Percentiles rank a stretch among this genome's conserved stretches.
Evolutionary conservation across 2,329 filamentous ascomycete genomes (phyloP).

Genomic region (Fusarium proliferatum): DNA sequence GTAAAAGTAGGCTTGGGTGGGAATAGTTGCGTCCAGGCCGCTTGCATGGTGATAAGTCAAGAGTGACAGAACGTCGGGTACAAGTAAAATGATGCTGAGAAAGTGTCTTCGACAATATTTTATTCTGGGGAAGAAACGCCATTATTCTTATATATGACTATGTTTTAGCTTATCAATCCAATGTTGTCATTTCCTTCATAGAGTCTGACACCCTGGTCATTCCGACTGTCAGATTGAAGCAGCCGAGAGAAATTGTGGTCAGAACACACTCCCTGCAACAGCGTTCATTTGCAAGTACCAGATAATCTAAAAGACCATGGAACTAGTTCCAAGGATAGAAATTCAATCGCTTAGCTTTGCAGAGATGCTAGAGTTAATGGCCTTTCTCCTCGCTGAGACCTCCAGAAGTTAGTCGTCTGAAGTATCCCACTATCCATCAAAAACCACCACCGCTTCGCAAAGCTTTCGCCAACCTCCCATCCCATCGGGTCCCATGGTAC

Average conservation of each 20-base stretch:
- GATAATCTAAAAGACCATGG: accelerated
- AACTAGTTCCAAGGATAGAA: accelerated
- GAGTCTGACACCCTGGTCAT: neutral
- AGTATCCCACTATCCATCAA: conserved; percentile 21
- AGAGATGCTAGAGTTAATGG: neutral
- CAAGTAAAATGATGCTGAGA: neutral
- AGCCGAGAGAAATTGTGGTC: neutral
- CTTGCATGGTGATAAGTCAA: neutral
- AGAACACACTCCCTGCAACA: neutral
- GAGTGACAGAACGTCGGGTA: accelerated
- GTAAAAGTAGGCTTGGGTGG: conserved; percentile 42
- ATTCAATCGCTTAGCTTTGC: accelerated
- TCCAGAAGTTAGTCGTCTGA: conserved; percentile 28
- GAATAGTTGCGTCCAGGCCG: conserved; percentile 11
- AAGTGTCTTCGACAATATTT: accelerated
- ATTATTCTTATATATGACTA: accelerated
- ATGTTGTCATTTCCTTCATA: neutral
- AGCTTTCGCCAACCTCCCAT: conserved; percentile 55
- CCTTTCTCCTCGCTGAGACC: conserved; percentile 3
- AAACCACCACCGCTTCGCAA: conserved; percentile 45
- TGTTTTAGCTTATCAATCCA: neutral
- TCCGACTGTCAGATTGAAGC: neutral
- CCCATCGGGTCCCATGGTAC: conserved; percentile 49
- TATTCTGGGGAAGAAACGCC: accelerated
- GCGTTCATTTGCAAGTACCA: accelerated